A percentile compares a stretch with the other conserved stretches of the same genome.
Conservation (phyloP, 2,329 filamentous ascomycete species). For the Escovopsis sp. region DNA sequence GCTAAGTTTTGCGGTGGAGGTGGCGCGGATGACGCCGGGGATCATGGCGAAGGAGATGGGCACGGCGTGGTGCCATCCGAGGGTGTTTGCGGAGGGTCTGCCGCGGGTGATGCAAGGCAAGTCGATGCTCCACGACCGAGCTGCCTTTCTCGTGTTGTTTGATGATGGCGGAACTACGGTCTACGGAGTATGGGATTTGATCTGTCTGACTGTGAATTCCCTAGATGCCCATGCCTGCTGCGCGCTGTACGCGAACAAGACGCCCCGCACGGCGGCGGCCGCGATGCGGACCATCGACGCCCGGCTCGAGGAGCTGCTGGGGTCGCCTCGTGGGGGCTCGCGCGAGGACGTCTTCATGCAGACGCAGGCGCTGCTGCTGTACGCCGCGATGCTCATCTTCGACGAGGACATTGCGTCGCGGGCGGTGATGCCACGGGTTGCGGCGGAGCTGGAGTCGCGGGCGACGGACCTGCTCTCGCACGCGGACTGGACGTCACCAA, state of each 20-base stretch:
- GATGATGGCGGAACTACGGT: too few relatives aligned
- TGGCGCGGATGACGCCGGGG: slow-evolving; percentile 33
- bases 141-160: too few relatives aligned
- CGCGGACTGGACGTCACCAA: slow-evolving; percentile 15
- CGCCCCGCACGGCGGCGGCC: slow-evolving; percentile 28
- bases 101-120: slow-evolving; percentile 35
- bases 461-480: slow-evolving; percentile 18
- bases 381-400: slow-evolving; percentile 35
- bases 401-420: slow-evolving; percentile 32
- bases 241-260: slow-evolving; percentile 37
- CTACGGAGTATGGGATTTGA: not conserved
- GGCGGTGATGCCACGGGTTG: slow-evolving; percentile 22
- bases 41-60: slow-evolving; percentile 33
- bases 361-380: slow-evolving; percentile 33
- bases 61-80: slow-evolving; percentile 38
- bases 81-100: slow-evolving; percentile 37
- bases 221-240: slow-evolving; percentile 38
- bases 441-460: slow-evolving; percentile 18
- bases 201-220: too few relatives aligned
- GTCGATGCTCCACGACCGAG: not conserved
- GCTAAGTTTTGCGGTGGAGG: slow-evolving; percentile 31
- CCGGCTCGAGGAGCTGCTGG: slow-evolving; percentile 28
- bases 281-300: slow-evolving; percentile 34
- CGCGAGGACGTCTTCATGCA: slow-evolving; percentile 22
- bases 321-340: slow-evolving; percentile 16